Evolutionary conservation across 208 protist genomes (phyloP), one percentile per base, ranked within the genome.

Genomic region (Lotmaria passim): DNA sequence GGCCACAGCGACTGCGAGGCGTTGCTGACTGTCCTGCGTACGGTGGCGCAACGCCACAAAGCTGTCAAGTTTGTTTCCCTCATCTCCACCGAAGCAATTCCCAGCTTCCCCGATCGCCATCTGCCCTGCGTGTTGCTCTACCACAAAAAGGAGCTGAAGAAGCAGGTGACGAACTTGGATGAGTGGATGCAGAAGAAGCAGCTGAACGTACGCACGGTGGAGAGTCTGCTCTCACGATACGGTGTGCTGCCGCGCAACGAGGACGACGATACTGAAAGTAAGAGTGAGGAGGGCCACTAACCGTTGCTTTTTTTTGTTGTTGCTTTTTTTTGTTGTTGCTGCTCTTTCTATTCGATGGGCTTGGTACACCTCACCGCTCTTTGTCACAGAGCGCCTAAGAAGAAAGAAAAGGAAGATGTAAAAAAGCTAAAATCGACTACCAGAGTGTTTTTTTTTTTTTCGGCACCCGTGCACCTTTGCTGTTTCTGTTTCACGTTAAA

Each of bases 101-200:
- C 82, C 2, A 87, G 90, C 60, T 93, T 97, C 69, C 92, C 92
- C 0, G 79, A 92, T 24, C 47, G 75, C 0, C 86, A 93, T 61
- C 56, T 95, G 17, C 92, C 92, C 0, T 97, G 92, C 44, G 92
- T 95, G 24, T 66, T 97, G 33, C 67, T 97, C 1, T 97, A 97
- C 75, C 48, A 82, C 17, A 65, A 90, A 39, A 83, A 83, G 68
- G 66, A 81, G 56, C 60, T 95, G 14, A 68, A 83, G 66, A 68
- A 86, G 48, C 92, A 94, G 65, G 31, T 97, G 24, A 92, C 84
- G 21, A 89, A 79, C 14, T 58, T 94, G 12, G 79, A 76, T 11
- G 55, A 78, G 15, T 97, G 92, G 90, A 76, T 73, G 46, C 24
- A 60, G 7, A 47, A 79, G 55, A 58, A 63, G 34, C 34, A 75